These are phyloP conservation scores for Abortiporus biennis DNA, from an alignment of 1,284 basidiomycete species.

Conservation along the genomic window DNA sequence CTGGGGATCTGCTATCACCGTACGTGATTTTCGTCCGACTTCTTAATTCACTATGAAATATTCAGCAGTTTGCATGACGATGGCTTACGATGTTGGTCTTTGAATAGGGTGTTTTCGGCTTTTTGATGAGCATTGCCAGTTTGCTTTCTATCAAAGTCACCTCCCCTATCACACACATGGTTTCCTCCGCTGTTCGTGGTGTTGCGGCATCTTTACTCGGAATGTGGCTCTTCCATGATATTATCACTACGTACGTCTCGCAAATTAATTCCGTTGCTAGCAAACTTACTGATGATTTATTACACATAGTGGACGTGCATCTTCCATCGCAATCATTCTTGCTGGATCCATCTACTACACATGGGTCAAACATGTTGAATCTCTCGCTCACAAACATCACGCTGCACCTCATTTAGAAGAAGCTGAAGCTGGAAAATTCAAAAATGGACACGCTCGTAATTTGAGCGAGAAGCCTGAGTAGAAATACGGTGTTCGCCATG, in stretches of 20 bases:
- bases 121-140: slow-evolving; percentile 88
- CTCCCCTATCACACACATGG: slow-evolving; percentile 89
- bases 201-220: slow-evolving; percentile 76
- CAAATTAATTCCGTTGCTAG: slow-evolving; percentile 4
- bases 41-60: neutral
- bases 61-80: neutral
- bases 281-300: slow-evolving; percentile 1
- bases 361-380: slow-evolving; percentile 76
- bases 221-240: slow-evolving; percentile 68
- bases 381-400: slow-evolving; percentile 26
- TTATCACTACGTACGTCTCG: slow-evolving; percentile 60
- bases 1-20: slow-evolving; percentile 72
- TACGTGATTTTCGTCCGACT: slow-evolving; percentile 31
- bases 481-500: no score
- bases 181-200: slow-evolving; percentile 80
- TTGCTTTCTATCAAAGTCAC: slow-evolving; percentile 87
- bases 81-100: neutral
- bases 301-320: slow-evolving; percentile 59
- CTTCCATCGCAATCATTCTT: slow-evolving; percentile 76
- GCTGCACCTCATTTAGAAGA: no score
- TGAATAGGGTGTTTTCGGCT: slow-evolving; percentile 70
- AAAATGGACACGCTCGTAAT: no score
- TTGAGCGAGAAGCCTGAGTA: no score
- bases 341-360: slow-evolving; percentile 80
- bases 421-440: no score